phyloP scores from a whole-genome alignment of 106 monocot genomes.

The Dioscorea alata region DNA sequence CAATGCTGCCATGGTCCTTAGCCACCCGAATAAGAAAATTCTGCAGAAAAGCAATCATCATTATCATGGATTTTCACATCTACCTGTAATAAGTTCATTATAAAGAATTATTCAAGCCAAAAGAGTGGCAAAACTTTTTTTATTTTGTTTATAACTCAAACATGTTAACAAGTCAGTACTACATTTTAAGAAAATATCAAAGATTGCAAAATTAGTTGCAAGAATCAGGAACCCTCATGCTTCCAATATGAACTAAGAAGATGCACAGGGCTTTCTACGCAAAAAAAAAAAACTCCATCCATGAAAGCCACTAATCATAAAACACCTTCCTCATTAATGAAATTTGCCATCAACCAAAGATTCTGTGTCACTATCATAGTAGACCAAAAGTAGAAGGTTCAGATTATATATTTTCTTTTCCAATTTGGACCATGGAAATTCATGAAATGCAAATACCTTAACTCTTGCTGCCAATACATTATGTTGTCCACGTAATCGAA shows the following conservation, averaged over 20 bases:
- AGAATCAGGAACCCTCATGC: too few relatives aligned
- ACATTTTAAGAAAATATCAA: too few relatives aligned
- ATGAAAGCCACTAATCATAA: too few relatives aligned
- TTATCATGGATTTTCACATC: neutral
- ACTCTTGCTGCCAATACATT: conserved; percentile 4
- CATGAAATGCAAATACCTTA: neutral
- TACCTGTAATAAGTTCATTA: neutral
- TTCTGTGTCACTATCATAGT: too few relatives aligned
- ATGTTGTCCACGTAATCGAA: conserved; percentile 1
- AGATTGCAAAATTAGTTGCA: too few relatives aligned
- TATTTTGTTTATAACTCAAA: neutral
- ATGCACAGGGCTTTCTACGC: too few relatives aligned
- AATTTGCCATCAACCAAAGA: too few relatives aligned
- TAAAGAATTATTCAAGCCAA: neutral
- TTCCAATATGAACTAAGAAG: too few relatives aligned
- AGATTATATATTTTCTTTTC: neutral
- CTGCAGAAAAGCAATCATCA: conserved; percentile 10
- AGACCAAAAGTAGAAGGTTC: too few relatives aligned
- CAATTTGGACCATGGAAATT: neutral
- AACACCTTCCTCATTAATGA: too few relatives aligned
- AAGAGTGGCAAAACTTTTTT: neutral
- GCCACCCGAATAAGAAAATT: conserved; percentile 39
- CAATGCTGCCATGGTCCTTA: conserved; percentile 59
- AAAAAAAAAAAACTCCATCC: too few relatives aligned
- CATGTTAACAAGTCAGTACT: neutral